Evolutionary conservation across 192 early-diverging fungal species (phyloP), one percentile per base, ranked within the genome.

Genomic region (Coemansia sp.): DNA sequence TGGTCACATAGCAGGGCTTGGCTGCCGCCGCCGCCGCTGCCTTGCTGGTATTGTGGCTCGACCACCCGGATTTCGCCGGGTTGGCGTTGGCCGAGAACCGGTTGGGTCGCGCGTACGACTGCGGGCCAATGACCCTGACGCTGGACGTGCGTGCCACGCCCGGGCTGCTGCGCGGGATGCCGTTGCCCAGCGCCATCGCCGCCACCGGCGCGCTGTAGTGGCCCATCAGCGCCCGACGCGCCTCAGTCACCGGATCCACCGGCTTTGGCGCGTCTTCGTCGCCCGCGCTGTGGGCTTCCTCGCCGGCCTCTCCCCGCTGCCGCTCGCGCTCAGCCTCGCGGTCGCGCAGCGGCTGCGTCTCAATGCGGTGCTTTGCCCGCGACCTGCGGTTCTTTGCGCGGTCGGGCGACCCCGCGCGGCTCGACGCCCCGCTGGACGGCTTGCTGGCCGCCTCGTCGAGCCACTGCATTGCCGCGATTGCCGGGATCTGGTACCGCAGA

Each of bases 281-380:
- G 10, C 26, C 1, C 15, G 38, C 7, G 25, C 27, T 23, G 44
- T n/a, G n/a, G n/a, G n/a, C 15, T 5, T 5, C 20, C 2, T 21
- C 25, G 10, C 36, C 56, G 14, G 12, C 14, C 3, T 36, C 27
- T 20, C 36, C 42, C 14, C 35, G 60, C 26, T 29, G 21, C 58
- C 50, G 53, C 55, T 77, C 63, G 38, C 74, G 68, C 63, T 77
- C 74, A 3, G 74, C 74, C 36, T 77, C 74, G 22, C 56, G 74
- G 34, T 77, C 74, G 25, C 74, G 74, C 52, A 77, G 49, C 0
- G 74, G 74, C 63, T 77, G 53, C 1, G 63, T 77, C 46, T 71
- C 59, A 43, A 77, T 50, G 17, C 66, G 65, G n/a, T 68, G 66
- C 54, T 55, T 57, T 12, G 56, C 42, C 25, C 50, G 56, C 41